Percentiles rank a stretch among this genome's conserved stretches.
Conservation (phyloP, 495 filamentous ascomycete species). For the Chlorociboria aeruginascens region DNA sequence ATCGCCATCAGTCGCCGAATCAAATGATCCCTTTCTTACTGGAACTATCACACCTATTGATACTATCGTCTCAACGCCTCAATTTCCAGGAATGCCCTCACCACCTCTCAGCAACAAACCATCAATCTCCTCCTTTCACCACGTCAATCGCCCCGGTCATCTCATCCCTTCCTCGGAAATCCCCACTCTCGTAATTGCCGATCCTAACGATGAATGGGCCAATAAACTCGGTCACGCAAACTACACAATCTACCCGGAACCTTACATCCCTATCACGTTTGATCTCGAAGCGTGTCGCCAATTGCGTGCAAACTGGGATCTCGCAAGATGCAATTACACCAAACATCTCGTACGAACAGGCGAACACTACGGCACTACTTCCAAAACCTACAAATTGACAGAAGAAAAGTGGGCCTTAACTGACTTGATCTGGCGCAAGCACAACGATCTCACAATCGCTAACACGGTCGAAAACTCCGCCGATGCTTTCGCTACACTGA, state of each 20-base stretch:
- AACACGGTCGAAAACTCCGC: conserved; percentile 28
- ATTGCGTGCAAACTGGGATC: conserved; percentile 68
- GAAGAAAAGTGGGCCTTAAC: conserved; percentile 76
- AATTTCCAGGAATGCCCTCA: conserved; percentile 38
- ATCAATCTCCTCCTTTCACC: conserved; percentile 64
- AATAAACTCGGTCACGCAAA: conserved; percentile 81
- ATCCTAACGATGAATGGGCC: conserved; percentile 68
- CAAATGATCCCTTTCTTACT: conserved; percentile 10
- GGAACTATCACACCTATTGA: conserved; percentile 16
- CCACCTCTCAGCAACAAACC: conserved; percentile 72
- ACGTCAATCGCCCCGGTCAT: conserved; percentile 21
- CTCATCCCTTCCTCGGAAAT: conserved; percentile 19
- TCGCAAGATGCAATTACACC: conserved; percentile 67
- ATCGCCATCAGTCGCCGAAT: conserved; percentile 48
- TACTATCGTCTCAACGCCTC: conserved; percentile 25
- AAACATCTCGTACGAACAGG: conserved; percentile 74
- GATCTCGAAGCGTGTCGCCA: conserved; percentile 49
- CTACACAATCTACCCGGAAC: conserved; percentile 75
- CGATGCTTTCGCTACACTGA: conserved; percentile 21
- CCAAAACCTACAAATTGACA: conserved; percentile 70
- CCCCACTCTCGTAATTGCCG: conserved; percentile 43
- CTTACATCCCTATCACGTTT: conserved; percentile 54
- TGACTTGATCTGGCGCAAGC: conserved; percentile 54
- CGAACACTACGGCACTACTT: conserved; percentile 77
- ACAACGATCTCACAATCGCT: conserved; percentile 46